Evolutionary conservation across 441 rosid genomes (phyloP).

Genomic region (Daphne laureola): DNA sequence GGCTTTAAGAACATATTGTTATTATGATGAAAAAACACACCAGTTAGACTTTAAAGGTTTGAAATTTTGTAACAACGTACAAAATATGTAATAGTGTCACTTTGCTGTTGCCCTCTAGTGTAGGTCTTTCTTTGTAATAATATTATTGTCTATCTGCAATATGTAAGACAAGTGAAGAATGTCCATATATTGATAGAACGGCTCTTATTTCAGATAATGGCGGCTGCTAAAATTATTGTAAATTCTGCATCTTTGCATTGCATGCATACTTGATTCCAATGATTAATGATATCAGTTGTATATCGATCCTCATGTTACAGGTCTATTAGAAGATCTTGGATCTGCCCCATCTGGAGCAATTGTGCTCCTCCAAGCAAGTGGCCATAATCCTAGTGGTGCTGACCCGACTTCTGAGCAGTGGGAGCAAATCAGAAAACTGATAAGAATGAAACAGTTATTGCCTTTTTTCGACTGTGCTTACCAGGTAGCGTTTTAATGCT

Average conservation of each 20-base stretch:
- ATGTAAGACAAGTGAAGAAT: too few relatives aligned
- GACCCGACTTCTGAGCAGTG: constrained; percentile 85
- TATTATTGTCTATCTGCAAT: too few relatives aligned
- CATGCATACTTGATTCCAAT: too few relatives aligned
- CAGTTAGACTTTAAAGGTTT: constrained; percentile 34
- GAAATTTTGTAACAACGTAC: constrained; percentile 1
- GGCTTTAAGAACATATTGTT: constrained; percentile 28
- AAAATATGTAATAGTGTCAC: background rate
- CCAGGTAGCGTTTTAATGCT: constrained; percentile 45
- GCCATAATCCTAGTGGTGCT: constrained; percentile 97
- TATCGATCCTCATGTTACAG: constrained; percentile 27
- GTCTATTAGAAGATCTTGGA: constrained; percentile 79
- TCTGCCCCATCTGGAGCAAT: constrained; percentile 82
- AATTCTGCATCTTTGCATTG: too few relatives aligned
- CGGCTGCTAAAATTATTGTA: too few relatives aligned
- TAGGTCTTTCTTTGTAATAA: too few relatives aligned
- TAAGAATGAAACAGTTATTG: constrained; percentile 59
- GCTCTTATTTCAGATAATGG: too few relatives aligned
- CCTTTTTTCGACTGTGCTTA: constrained; percentile 98
- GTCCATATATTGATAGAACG: too few relatives aligned
- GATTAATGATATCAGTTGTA: background rate
- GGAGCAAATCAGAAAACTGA: constrained; percentile 72
- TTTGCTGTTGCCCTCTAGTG: background rate
- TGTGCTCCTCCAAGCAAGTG: constrained; percentile 92
- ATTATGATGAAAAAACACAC: constrained; percentile 24